Evolutionary conservation across 75 land plant genomes (phyloP).

Genomic region (Cryptomeria japonica): DNA sequence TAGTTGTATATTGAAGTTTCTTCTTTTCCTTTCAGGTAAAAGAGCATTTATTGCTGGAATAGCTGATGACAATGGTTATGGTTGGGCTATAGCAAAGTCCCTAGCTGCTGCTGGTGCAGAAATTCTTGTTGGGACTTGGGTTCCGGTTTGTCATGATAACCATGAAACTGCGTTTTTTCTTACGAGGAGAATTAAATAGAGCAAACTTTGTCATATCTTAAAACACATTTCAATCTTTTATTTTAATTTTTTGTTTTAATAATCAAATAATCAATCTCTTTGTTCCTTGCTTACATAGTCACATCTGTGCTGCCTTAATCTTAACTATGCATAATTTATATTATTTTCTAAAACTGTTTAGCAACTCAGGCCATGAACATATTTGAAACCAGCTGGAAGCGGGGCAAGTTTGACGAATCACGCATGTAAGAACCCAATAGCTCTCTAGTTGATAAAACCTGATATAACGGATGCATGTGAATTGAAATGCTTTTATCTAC

Average conservation of each 20-base stretch:
- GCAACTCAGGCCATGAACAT: conserved; percentile 85
- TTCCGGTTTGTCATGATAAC: conserved; percentile 57
- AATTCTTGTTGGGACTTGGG: conserved; percentile 99
- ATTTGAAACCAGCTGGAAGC: conserved; percentile 92
- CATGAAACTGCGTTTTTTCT: background rate
- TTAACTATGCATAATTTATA: background rate
- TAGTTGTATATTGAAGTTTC: background rate
- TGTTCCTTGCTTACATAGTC: background rate
- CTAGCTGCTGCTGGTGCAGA: conserved; percentile 98
- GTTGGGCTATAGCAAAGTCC: conserved; percentile 98
- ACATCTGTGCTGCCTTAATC: background rate
- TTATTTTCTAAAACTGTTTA: conserved; percentile 7
- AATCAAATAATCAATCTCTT: conserved; percentile 72
- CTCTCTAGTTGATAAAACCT: background rate
- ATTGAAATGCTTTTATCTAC: background rate
- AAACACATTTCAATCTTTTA: background rate
- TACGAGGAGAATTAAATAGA: background rate
- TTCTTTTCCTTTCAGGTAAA: conserved; percentile 57
- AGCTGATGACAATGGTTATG: conserved; percentile 99
- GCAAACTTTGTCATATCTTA: background rate
- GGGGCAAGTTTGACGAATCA: conserved; percentile 97
- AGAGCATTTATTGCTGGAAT: conserved; percentile 99
- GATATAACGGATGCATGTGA: background rate
- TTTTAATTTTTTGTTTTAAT: conserved; percentile 38
- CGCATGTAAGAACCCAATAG: conserved; percentile 57